These are phyloP conservation scores for Haberlea rhodopensis DNA, from an alignment of 257 asterid genomes.

Conservation along the genomic window DNA sequence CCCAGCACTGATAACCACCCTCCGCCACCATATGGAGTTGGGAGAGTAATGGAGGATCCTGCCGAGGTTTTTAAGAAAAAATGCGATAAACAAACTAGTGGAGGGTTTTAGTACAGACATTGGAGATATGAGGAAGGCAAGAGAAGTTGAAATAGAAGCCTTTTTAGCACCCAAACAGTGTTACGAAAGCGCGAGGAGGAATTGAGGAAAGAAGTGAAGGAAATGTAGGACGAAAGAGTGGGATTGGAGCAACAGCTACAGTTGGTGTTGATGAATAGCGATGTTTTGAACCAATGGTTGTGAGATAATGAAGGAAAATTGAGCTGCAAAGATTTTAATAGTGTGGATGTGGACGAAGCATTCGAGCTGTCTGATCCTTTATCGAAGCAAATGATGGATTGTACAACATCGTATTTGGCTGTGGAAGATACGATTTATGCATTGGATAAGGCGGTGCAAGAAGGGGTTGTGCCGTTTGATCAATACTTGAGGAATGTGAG, in stretches of 20 bases:
- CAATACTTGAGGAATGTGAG: slow-evolving; percentile 84
- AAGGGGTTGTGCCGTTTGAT: slow-evolving; percentile 78
- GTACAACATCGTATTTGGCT: slow-evolving; percentile 73
- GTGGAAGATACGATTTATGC: slow-evolving; percentile 74
- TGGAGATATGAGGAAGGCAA: slow-evolving; percentile 50
- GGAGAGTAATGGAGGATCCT: too few relatives aligned
- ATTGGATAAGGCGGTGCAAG: too few relatives aligned
- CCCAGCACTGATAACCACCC: too few relatives aligned
- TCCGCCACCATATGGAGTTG: too few relatives aligned
- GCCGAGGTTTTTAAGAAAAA: too few relatives aligned
- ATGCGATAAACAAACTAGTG: slow-evolving; percentile 58
- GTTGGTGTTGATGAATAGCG: slow-evolving; percentile 72
- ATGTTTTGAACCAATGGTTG: slow-evolving; percentile 68
- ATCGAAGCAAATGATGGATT: slow-evolving; percentile 68
- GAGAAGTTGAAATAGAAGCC: slow-evolving; percentile 78
- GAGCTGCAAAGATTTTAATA: slow-evolving; percentile 26
- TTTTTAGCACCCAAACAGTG: slow-evolving; percentile 52
- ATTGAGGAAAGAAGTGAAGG: too few relatives aligned
- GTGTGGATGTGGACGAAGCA: slow-evolving; percentile 54
- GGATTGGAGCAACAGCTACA: slow-evolving; percentile 88
- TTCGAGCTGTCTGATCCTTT: slow-evolving; percentile 71
- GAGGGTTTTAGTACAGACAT: slow-evolving; percentile 56
- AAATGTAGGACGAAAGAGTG: slow-evolving; percentile 85
- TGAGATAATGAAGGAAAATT: slow-evolving; percentile 65
- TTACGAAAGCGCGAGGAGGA: too few relatives aligned